Base-by-base conservation (phyloP, 805 yeast species). In the Teunomyces lycoperdinae region DNA sequence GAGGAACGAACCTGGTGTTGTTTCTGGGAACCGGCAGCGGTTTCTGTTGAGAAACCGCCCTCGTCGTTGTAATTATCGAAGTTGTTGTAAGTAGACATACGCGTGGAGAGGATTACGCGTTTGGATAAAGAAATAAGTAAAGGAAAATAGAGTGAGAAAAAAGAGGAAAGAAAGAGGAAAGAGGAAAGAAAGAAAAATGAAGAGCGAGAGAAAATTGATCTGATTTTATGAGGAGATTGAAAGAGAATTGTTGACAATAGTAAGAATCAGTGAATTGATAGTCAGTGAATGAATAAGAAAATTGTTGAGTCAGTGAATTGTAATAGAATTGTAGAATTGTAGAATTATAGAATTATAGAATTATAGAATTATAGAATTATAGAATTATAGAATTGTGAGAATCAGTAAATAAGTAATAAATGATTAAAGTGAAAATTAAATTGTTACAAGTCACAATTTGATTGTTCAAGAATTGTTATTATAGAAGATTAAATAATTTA, bases 1-100 rank as follows among this genome's bases (percentile, higher is more conserved):
- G 60, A 54, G 2, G 64, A 53, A 29, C 71, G 60, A 5, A 50
- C 31, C 29, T 55, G 63, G 44, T 58, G 60, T 14, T 41, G 40
- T 45, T 46, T 60, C 40, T 64, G 69, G 31, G 65, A 56, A 14
- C 54, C 49, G 27, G 42, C 48, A 3, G 28, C 39, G 16, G 45
- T 52, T 6, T 64, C 61, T 10, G 44, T 39, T 31, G 45, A 51
- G 47, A 57, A 60, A 13, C 64, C 65, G 14, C 59, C 59, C 38
- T 67, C 67, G 43, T 56, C 61, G 30, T 38, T 61, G 41, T 38
- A 38, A 32, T 50, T 39, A 42, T 56, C 59, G 40, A 53, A 57
- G 31, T 49, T 47, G 20, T 49, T 51, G 29, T 44, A 50, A 43
- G 50, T 44, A 33, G 40, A 36, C 39, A 43, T 46, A 30, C 32